Evolutionary conservation across 2,329 filamentous ascomycete species (phyloP), one percentile per base, ranked within the genome.

Genomic region (Colletotrichum liriopes): DNA sequence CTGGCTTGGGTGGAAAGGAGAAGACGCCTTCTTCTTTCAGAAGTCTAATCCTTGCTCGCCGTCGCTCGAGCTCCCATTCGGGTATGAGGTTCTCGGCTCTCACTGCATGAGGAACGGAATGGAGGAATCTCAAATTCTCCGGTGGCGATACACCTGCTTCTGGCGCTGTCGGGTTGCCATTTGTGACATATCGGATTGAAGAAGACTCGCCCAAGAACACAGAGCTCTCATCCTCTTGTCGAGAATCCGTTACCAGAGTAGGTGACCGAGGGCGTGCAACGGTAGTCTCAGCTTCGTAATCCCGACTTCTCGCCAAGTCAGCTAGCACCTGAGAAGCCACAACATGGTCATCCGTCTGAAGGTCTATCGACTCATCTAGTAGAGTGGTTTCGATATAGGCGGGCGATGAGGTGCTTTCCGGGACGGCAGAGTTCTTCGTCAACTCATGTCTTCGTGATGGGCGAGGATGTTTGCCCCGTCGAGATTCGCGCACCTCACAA

Each of bases 141-240:
- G 77, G 77, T 3, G 77, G 78, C 51, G 76, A 75, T 20, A 29
- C 18, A 20, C 47, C 47, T 4, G 45, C 47, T 20, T 26, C 35
- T 20, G 47, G 6, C 32, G 43, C 41, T 2, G n/a, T 26, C 2
- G 74, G 76, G 5, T 75, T 77, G 61, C 86, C 82, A 43, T 85
- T 84, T 16, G 83, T 83, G 3, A 88, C 84, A 71, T 86, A 87
- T 18, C 85, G 84, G 52, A 88, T 80, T 1, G 86, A 85, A 61
- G 82, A 86, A 1, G 84, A 86, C 65, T 86, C 84, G 43, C 84
- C 84, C 6, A 87, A 81, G 61, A 86, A 86, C 23, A 84, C 82
- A 2, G 81, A 74, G 9, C 70, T 77, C 6, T 73, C 74, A 26
- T 73, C 66, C 39, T 61, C 62, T 20, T 26, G 47, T n/a, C 60